These are phyloP conservation scores for Purpureocillium lavendulum DNA, from an alignment of 2,329 filamentous ascomycete genomes.

Conservation along the genomic window DNA sequence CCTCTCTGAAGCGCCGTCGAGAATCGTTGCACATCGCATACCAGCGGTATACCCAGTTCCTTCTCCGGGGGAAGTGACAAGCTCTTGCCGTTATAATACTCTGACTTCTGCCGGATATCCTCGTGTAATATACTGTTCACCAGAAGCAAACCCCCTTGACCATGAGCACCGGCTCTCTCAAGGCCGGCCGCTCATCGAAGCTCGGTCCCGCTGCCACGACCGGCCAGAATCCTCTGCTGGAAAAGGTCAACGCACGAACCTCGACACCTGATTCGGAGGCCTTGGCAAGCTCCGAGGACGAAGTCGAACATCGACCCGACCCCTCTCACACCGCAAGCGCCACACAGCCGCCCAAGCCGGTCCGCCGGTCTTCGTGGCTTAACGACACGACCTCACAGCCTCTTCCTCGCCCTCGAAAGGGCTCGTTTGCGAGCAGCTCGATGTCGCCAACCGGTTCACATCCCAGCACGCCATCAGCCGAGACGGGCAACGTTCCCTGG, in stretches of 20 bases:
- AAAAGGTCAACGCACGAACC: constrained; percentile 69
- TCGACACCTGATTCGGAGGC: constrained; percentile 93
- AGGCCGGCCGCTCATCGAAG: constrained; percentile 42
- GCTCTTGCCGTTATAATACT: no score
- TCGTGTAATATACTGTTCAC: no score
- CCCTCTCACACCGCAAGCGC: constrained; percentile 30
- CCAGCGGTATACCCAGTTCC: no score
- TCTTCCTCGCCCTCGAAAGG: constrained; percentile 58
- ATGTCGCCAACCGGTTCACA: constrained; percentile 76
- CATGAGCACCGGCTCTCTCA: constrained; percentile 45
- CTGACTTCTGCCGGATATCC: no score
- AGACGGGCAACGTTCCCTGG: constrained; percentile 47
- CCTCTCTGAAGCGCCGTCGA: no score
- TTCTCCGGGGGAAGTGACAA: no score
- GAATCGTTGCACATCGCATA: no score
- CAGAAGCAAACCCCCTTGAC: constrained; percentile 9
- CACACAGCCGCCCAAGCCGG: constrained; percentile 49
- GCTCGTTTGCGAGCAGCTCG: constrained; percentile 66
- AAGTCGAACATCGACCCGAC: constrained; percentile 60
- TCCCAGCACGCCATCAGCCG: constrained; percentile 68
- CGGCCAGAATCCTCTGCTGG: constrained; percentile 58
- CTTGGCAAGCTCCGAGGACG: constrained; percentile 89
- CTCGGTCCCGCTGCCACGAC: constrained; percentile 40
- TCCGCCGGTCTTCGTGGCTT: constrained; percentile 73
- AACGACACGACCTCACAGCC: constrained; percentile 64